These are phyloP conservation scores for Peniophora sp. DNA, from an alignment of 1,284 basidiomycete genomes.

Conservation along the genomic window DNA sequence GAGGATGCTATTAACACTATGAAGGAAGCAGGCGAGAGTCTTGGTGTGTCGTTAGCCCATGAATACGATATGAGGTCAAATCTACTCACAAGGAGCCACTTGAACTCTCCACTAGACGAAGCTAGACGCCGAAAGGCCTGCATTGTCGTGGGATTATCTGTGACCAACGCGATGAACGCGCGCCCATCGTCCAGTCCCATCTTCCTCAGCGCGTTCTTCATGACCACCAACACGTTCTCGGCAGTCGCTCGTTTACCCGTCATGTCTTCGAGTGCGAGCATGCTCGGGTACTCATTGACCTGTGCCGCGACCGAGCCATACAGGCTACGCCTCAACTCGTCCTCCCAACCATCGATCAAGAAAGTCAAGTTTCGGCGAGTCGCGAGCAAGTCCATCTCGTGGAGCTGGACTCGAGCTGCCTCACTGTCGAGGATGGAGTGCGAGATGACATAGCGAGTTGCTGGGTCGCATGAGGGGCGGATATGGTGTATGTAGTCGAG, in stretches of 20 bases:
- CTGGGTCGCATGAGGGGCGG: no score
- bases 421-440: no score
- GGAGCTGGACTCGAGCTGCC: no score
- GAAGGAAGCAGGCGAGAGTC: no score
- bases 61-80: no score
- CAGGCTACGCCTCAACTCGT: constrained; percentile 14
- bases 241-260: constrained; percentile 17
- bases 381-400: constrained; percentile 12
- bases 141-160: constrained; percentile 14
- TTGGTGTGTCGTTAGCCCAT: no score
- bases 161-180: constrained; percentile 8
- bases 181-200: constrained; percentile 6
- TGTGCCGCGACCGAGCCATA: constrained; percentile 17
- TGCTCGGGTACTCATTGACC: constrained; percentile 11
- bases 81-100: constrained; percentile 19
- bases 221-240: constrained; percentile 12
- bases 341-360: constrained; percentile 22
- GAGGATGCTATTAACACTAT: no score
- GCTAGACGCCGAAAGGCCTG: constrained; percentile 5
- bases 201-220: constrained; percentile 10
- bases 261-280: constrained; percentile 17
- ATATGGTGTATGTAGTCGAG: no score
- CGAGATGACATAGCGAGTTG: no score
- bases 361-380: constrained; percentile 13
- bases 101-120: constrained; percentile 5